phyloP scores from a whole-genome alignment of 257 asterid species.

The Paraleonurus japonicus region DNA sequence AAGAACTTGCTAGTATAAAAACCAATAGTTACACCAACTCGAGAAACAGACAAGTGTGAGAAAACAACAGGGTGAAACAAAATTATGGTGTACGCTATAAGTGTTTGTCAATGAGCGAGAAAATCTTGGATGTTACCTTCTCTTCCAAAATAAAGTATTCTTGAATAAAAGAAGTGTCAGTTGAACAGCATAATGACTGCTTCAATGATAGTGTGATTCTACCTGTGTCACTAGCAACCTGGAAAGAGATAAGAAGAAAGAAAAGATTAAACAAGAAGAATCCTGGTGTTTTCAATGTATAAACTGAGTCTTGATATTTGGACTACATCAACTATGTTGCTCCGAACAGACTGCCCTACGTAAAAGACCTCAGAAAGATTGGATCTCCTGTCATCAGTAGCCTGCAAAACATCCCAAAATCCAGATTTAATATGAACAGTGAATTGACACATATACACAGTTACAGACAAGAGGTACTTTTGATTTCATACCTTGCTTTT shows the following conservation, averaged over 20 bases:
- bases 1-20: neutral
- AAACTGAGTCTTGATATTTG: constrained; percentile 14
- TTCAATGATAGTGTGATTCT: constrained; percentile 84
- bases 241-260: constrained; percentile 30
- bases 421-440: neutral
- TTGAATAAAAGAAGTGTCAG: constrained; percentile 81
- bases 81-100: constrained; percentile 1
- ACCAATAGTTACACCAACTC: neutral
- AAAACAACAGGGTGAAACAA: neutral
- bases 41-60: neutral
- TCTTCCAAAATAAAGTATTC: constrained; percentile 84
- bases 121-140: constrained; percentile 50
- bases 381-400: constrained; percentile 65
- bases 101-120: neutral
- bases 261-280: constrained; percentile 7
- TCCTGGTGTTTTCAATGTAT: constrained; percentile 4
- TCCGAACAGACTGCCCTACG: constrained; percentile 91
- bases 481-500: constrained; percentile 65
- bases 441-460: neutral
- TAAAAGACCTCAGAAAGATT: constrained; percentile 72
- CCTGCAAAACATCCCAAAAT: constrained; percentile 52
- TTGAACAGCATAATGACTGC: constrained; percentile 83
- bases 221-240: constrained; percentile 72
- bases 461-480: neutral
- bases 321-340: constrained; percentile 76